phyloP scores from a whole-genome alignment of 2,329 filamentous ascomycete genomes.

The Fusarium sambucinum region DNA sequence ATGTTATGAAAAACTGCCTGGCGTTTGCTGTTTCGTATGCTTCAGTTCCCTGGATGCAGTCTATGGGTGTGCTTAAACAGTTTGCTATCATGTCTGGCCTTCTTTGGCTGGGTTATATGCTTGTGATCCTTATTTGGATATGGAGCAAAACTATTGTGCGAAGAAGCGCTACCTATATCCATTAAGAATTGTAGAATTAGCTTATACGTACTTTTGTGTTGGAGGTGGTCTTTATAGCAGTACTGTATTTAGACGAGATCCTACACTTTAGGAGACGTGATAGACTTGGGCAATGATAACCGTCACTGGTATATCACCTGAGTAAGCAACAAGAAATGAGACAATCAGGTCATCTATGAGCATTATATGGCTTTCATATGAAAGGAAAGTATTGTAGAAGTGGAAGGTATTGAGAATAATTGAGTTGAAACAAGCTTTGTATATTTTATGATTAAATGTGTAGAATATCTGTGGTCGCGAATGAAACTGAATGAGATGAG shows the following conservation, averaged over 20 bases:
- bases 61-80: not conserved
- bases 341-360: not conserved
- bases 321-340: not conserved
- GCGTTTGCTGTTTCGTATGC: slow-evolving; percentile 17
- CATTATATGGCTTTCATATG: too few species aligned
- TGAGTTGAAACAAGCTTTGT: not conserved
- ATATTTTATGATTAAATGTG: not conserved
- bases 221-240: too few species aligned
- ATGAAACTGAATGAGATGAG: not conserved
- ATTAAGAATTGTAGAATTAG: too few species aligned
- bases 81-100: slow-evolving; percentile 7
- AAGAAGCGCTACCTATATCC: too few species aligned
- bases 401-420: not conserved
- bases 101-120: slow-evolving; percentile 2
- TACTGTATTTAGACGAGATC: too few species aligned
- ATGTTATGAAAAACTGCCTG: slow-evolving; percentile 15
- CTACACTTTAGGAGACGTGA: too few species aligned
- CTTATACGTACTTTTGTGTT: too few species aligned
- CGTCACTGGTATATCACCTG: too few species aligned
- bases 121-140: slow-evolving; percentile 5
- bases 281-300: too few species aligned
- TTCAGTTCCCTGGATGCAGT: not conserved
- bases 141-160: not conserved
- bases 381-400: not conserved
- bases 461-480: not conserved